Percentiles rank a stretch among this genome's conserved stretches.
phyloP scores from a whole-genome alignment of 371 early-diverging fungal species.

The Mucor saturninus region DNA sequence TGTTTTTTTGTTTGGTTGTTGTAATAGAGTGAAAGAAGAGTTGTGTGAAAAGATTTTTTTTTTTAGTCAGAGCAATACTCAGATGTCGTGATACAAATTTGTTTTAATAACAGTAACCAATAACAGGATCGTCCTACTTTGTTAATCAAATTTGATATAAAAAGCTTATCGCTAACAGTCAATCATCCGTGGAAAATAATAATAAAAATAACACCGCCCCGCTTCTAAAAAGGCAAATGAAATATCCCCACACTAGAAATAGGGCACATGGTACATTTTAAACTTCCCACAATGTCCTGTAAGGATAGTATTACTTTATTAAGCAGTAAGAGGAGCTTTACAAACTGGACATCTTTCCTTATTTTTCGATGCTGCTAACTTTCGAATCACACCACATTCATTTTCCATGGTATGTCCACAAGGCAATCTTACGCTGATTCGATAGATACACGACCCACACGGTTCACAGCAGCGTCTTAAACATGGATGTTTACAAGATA shows the following conservation, averaged over 20 bases:
- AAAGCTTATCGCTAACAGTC: conserved; percentile 4
- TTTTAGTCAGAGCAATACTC: conserved; percentile 1
- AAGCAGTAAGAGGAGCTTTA: not conserved
- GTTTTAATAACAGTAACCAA: conserved; percentile 1
- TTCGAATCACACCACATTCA: conserved; percentile 30
- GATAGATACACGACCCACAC: conserved; percentile 47
- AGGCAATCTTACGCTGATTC: conserved; percentile 24
- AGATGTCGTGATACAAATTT: not conserved
- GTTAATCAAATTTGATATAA: conserved; percentile 1
- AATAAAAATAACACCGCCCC: not conserved
- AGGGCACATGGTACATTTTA: not conserved
- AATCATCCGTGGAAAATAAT: not conserved
- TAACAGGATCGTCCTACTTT: conserved; percentile 2
- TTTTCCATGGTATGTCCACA: conserved; percentile 44
- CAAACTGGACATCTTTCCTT: conserved; percentile 25
- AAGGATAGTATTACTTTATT: not conserved
- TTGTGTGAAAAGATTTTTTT: conserved; percentile 8
- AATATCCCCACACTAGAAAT: not conserved
- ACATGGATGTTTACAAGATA: conserved; percentile 47
- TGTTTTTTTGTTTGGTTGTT: not conserved
- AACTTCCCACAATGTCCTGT: not conserved
- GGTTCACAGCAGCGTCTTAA: conserved; percentile 46
- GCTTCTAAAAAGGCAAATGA: not conserved
- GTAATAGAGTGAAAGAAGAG: conserved; percentile 8
- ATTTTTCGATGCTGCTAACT: conserved; percentile 12